phyloP scores from a whole-genome alignment of 768 basidiomycete genomes.

The Butyriboletus loyo region DNA sequence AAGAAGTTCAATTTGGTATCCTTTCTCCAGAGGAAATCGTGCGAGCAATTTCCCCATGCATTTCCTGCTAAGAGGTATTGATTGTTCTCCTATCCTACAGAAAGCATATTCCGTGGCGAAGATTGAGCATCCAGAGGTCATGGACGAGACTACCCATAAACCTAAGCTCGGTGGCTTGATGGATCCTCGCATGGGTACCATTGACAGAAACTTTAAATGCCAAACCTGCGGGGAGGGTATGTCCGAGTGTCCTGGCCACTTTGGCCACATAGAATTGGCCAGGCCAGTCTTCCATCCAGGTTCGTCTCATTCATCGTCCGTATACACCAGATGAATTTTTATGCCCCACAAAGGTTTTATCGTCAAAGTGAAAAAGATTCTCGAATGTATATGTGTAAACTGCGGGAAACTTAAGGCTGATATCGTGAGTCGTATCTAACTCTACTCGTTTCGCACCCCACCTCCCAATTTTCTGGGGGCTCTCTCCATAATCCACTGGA shows the following conservation, averaged over 20 bases:
- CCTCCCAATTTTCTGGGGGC: conserved; percentile 98
- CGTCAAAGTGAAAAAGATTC: conserved; percentile 98
- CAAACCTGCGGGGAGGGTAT: conserved; percentile 99
- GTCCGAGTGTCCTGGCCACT: conserved; percentile 99
- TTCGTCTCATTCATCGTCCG: conserved; percentile 37
- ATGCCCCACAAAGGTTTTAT: conserved; percentile 68
- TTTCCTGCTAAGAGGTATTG: conserved; percentile 5
- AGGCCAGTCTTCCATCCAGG: conserved; percentile 97
- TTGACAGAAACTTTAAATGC: conserved; percentile 97
- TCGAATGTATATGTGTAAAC: conserved; percentile 98
- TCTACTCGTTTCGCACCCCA: conserved; percentile 89
- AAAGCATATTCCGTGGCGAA: conserved; percentile 99
- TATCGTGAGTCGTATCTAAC: conserved; percentile 84
- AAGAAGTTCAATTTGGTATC: conserved; percentile 98
- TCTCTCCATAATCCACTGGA: conserved; percentile 84
- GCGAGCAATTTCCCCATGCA: conserved; percentile 5
- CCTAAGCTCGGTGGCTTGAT: conserved; percentile 93
- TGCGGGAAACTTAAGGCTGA: conserved; percentile 98
- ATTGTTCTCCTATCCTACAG: conserved; percentile 41
- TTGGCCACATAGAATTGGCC: conserved; percentile 97
- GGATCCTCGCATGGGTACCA: conserved; percentile 98
- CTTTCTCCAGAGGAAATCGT: conserved; percentile 99
- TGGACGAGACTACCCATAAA: conserved; percentile 90
- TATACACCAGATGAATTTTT: background rate
- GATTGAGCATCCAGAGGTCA: conserved; percentile 97